These are phyloP conservation scores for Aschersonia sp. DNA, from an alignment of 2,329 filamentous ascomycete species.

Conservation along the genomic window DNA sequence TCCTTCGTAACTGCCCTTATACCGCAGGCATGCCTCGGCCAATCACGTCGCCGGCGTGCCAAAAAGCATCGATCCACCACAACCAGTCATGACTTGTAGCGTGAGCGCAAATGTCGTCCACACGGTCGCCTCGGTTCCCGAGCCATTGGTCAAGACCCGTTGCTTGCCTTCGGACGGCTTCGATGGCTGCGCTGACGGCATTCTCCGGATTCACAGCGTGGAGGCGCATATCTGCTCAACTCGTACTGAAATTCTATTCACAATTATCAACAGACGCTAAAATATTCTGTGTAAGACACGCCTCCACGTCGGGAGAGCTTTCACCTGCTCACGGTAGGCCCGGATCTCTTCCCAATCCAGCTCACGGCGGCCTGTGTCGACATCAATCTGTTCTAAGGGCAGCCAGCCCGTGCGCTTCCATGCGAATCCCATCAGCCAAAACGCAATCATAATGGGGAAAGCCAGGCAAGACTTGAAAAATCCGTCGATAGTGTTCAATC, in stretches of 20 bases:
- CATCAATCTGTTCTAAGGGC: conserved; percentile 44
- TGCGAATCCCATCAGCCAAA: conserved; percentile 41
- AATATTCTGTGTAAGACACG: conserved; percentile 5
- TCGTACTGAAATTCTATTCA: too few relatives aligned
- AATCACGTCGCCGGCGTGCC: not conserved
- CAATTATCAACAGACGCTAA: not conserved
- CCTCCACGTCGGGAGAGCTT: conserved; percentile 5
- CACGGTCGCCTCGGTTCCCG: too few relatives aligned
- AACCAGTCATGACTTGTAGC: too few relatives aligned
- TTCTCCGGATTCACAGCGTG: too few relatives aligned
- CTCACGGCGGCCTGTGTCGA: conserved; percentile 50
- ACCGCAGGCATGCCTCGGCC: too few relatives aligned
- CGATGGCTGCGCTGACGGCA: too few relatives aligned
- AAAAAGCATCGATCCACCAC: not conserved
- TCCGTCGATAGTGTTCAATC: conserved; percentile 23
- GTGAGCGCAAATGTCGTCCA: too few relatives aligned
- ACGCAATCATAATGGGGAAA: conserved; percentile 34
- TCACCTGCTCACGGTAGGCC: conserved; percentile 6
- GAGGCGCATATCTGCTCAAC: too few relatives aligned
- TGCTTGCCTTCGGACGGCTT: too few relatives aligned
- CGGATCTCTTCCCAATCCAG: conserved; percentile 21
- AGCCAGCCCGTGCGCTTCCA: conserved; percentile 54
- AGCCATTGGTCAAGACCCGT: too few relatives aligned
- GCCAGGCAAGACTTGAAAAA: conserved; percentile 43
- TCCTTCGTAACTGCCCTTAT: too few relatives aligned